Evolutionary conservation across 352 stramenopile genomes (phyloP).

Genomic region (Elongisporangium senticosum): DNA sequence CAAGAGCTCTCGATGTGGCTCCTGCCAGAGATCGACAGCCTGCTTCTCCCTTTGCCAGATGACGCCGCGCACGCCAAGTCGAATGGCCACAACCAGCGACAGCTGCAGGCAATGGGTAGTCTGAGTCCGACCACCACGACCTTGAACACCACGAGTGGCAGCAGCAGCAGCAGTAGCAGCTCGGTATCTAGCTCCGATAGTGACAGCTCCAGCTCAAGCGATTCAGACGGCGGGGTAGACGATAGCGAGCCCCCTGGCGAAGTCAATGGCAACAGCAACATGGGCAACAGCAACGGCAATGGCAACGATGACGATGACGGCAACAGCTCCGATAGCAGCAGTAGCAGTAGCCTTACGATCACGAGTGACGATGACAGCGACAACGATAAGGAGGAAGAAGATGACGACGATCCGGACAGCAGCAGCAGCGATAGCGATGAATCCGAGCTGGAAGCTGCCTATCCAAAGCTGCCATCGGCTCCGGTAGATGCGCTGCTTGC

Average conservation of each 20-base stretch:
- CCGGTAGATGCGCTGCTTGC: conserved; percentile 57
- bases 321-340: conserved; percentile 5
- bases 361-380: conserved; percentile 15
- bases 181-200: conserved; percentile 13
- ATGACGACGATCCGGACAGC: conserved; percentile 23
- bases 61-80: conserved; percentile 2
- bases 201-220: conserved; percentile 21
- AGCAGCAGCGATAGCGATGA: conserved; percentile 50
- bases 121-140: conserved; percentile 29
- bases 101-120: conserved; percentile 28
- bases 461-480: conserved; percentile 44
- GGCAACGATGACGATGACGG: conserved; percentile 5
- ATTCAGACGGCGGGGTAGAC: conserved; percentile 4
- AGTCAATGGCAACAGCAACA: conserved; percentile 3
- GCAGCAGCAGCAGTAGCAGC: conserved; percentile 25
- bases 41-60: neutral
- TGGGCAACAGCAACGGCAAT: conserved; percentile 3
- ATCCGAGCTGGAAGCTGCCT: conserved; percentile 56
- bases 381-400: conserved; percentile 10
- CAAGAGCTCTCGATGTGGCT: neutral
- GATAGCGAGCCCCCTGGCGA: conserved; percentile 2
- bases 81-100: conserved; percentile 9
- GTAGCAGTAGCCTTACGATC: neutral
- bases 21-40: neutral
- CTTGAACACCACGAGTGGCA: conserved; percentile 24